phyloP scores from a whole-genome alignment of 2,329 filamentous ascomycete genomes.

The Byssothecium circinans region DNA sequence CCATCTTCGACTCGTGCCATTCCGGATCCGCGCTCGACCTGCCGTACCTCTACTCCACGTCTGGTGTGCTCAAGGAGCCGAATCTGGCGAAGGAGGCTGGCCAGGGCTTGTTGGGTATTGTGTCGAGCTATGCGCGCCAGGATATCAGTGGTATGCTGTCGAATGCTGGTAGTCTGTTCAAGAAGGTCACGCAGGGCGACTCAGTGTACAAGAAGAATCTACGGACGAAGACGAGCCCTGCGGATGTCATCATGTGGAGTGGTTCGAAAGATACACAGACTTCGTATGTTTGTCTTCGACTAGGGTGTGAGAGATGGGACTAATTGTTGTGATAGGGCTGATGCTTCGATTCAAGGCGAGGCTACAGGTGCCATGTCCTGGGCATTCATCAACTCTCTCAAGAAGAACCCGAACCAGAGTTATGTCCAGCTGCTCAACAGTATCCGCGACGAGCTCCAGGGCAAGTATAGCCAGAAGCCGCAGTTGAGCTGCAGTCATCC shows the following conservation, averaged over 20 bases:
- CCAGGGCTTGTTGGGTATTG: conserved; percentile 68
- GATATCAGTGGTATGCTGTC: conserved; percentile 80
- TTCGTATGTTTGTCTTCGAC: conserved; percentile 61
- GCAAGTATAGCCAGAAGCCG: conserved; percentile 91
- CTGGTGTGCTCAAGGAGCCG: conserved; percentile 78
- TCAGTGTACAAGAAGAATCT: conserved; percentile 77
- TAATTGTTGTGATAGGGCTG: conserved; percentile 62
- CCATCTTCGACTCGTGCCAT: conserved; percentile 81
- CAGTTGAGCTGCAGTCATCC: conserved; percentile 96
- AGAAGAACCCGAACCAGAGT: conserved; percentile 91
- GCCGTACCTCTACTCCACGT: conserved; percentile 78
- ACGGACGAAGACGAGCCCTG: conserved; percentile 87
- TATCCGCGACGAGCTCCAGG: conserved; percentile 83
- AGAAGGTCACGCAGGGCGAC: conserved; percentile 80
- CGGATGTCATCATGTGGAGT: conserved; percentile 97
- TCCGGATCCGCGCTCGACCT: conserved; percentile 76
- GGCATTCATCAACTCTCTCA: conserved; percentile 89
- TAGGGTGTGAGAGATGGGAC: neutral
- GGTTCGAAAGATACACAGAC: conserved; percentile 96
- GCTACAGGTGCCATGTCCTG: conserved; percentile 98
- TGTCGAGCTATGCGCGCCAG: conserved; percentile 78
- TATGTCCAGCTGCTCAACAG: conserved; percentile 95
- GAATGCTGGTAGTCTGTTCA: conserved; percentile 80
- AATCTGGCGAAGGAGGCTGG: conserved; percentile 80
- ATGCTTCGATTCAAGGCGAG: conserved; percentile 83